These are phyloP conservation scores for Gelatoporia subvermispora DNA, from an alignment of 768 basidiomycete species.

Conservation along the genomic window DNA sequence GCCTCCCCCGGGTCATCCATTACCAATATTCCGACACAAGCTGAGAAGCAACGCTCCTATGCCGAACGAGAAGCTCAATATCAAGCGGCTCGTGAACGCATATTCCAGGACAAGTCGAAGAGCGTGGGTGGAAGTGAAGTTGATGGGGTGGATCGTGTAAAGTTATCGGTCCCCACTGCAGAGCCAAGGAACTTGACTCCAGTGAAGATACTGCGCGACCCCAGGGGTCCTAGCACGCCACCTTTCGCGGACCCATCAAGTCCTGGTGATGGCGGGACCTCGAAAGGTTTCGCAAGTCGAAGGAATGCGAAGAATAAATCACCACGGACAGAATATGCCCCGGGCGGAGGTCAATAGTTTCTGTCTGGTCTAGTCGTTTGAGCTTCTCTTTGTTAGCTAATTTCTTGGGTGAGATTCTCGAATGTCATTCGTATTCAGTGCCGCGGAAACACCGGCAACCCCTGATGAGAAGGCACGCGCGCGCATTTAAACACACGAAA, in stretches of 20 bases:
- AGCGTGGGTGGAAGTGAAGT: background rate
- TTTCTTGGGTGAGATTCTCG: no score
- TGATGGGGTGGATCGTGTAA: background rate
- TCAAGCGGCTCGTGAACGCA: conserved; percentile 67
- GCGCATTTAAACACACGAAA: no score
- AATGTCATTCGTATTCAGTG: no score
- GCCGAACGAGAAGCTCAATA: conserved; percentile 71
- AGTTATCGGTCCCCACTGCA: no score
- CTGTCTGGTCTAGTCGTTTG: no score
- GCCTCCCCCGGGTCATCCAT: conserved; percentile 16
- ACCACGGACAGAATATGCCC: no score
- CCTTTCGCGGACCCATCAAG: background rate
- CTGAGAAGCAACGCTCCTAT: conserved; percentile 33
- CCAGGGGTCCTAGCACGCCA: conserved; percentile 5
- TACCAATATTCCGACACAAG: conserved; percentile 10
- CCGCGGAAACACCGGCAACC: no score
- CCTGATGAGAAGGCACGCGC: no score
- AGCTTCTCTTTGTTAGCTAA: no score
- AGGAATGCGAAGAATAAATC: background rate
- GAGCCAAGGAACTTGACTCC: background rate
- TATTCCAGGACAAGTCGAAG: conserved; percentile 40
- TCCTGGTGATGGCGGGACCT: background rate
- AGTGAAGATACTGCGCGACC: conserved; percentile 8
- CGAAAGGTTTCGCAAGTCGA: conserved; percentile 4
- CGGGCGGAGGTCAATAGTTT: no score